Evolutionary conservation across 345 rosid species (phyloP), one percentile per base, ranked within the genome.

Genomic region (Abelmoschus esculentus): DNA sequence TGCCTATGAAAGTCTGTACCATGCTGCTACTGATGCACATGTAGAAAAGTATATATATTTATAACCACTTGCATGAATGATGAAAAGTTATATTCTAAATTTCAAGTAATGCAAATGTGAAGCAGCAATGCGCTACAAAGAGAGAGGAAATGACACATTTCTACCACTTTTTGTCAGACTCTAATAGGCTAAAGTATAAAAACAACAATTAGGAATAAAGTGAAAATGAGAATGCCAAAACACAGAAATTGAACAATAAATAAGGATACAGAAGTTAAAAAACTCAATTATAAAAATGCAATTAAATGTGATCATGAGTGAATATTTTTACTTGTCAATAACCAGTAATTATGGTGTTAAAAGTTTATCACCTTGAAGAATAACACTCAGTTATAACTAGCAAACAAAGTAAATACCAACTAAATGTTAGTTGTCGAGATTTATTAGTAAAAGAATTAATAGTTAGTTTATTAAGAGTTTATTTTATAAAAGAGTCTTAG

Each of bases 41-140:
- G 6, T 44, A 64, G 10, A 64, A 5, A 47, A 22, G 4, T 40
- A 5, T 40, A 40, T n/a, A 34, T 14, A 7, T 14, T 59, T 14
- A 59, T 18, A 61, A 18, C 7, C 31, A 40, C 49, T 62, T 18
- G 29, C 15, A 7, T 19, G 9, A 5, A 17, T 19, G 32, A 19
- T 8, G 50, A 38, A 62, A 38, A 18, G 13, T 61, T 31, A 2
- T 40, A 40, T 42, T 66, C 13, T 14, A 47, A 26, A 66, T 28
- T 64, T 64, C 68, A 64, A 44, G 54, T 28, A 47, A 46, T 46
- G 34, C 55, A 44, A 46, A 46, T 14, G 22, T 46, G 36, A 26
- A 65, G 54, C 10, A 46, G 54, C 69, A 46, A 46, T 66, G 22
- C 56, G 8, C 40, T 66, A 38, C 69, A 66, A 66, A 66, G 53